Base-by-base conservation (phyloP, 169 alveolate genomes). In the Eimeria mitis region DNA sequence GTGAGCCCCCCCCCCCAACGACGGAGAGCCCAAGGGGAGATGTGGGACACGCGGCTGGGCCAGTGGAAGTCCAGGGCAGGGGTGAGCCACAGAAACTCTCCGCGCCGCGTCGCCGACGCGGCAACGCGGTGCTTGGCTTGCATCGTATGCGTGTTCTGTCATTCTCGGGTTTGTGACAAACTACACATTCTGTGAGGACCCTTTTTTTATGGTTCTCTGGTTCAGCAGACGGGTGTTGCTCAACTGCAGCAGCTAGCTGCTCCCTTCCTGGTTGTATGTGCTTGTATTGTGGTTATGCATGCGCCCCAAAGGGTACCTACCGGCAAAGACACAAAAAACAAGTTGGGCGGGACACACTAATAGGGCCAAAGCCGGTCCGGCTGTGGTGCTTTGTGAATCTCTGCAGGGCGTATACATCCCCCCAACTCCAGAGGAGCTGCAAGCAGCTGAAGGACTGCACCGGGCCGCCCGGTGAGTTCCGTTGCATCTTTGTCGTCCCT, bases 31-130 rank as follows among this genome's bases (percentile, higher is more conserved):
- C 90, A 83, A 78, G 76, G 52, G 31, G 76, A 59, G 14, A 81
- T 81, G 89, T 78, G 91, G 95, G 83, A 91, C 84, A 91, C 95
- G 70, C 79, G 95, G 63, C 63, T 52, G 71, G 95, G 95, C 84
- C 95, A 91, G 90, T 91, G 95, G 95, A 73, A 75, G 47, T 91
- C 95, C 1, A 84, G 59, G 40, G 95, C 95, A 25, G 95, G 95
- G 84, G 95, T 91, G 28, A 37, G 95, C 44, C 31, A 47, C 49
- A 68, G 9, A 0, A 8, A 13, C 7, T 2, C 47, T 8, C 13
- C 28, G 21, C 47, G 7, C 49, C 28, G 23, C 25, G 49, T 8
- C 28, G 56, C 56, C 56, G 9, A 9, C 56, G 56, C 9, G 56
- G 56, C 56, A 49, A 49, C 56, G 56, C 56, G 4, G 56, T 49